A percentile compares a stretch with the other conserved stretches of the same genome.
These are phyloP conservation scores for Trametes versicolor DNA, from an alignment of 1,284 basidiomycete species.

Conservation along the genomic window DNA sequence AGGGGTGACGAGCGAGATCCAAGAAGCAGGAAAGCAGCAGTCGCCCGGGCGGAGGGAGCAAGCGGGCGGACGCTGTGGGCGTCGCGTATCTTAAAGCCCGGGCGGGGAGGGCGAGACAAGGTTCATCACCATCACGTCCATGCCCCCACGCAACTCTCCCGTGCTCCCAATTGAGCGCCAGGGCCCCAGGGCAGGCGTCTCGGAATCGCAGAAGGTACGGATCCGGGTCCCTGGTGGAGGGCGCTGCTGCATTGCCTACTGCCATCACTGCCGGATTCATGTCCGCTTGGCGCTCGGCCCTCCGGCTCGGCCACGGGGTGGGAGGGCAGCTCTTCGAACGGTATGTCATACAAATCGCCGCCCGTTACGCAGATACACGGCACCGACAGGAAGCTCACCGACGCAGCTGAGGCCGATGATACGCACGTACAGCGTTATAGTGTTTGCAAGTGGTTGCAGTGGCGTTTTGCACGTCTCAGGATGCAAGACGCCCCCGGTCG, in stretches of 20 bases:
- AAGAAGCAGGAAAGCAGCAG: conserved; percentile 18
- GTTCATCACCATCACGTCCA: conserved; percentile 18
- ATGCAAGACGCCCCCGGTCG: neutral
- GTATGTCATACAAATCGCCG: no score
- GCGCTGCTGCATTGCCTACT: conserved; percentile 3
- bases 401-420: no score
- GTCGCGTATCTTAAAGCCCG: conserved; percentile 19
- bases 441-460: neutral
- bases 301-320: neutral
- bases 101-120: conserved; percentile 6
- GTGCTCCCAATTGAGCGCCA: conserved; percentile 2
- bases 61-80: conserved; percentile 12
- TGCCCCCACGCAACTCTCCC: conserved; percentile 2
- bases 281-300: conserved; percentile 1
- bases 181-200: neutral
- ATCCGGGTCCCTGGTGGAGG: neutral
- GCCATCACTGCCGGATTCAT: neutral
- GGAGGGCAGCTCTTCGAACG: neutral
- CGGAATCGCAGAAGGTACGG: neutral
- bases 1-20: conserved; percentile 16
- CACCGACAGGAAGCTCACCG: no score
- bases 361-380: no score
- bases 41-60: conserved; percentile 21
- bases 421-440: no score
- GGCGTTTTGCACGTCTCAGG: neutral